phyloP scores from a whole-genome alignment of 2,329 filamentous ascomycete species.

The Leptographium wingfieldii region DNA sequence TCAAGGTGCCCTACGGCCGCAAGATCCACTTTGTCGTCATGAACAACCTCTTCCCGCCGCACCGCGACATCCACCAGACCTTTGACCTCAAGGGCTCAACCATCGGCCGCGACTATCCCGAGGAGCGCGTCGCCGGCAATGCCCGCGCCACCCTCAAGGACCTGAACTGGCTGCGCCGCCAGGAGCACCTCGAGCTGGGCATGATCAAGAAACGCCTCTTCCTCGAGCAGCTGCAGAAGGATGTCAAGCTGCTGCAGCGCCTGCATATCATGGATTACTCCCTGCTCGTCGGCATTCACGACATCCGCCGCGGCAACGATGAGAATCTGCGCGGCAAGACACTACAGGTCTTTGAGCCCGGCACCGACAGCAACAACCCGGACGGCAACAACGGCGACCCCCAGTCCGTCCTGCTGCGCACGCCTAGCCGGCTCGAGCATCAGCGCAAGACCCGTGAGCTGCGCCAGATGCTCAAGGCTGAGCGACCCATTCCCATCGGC shows the following conservation, averaged over 20 bases:
- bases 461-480: constrained; percentile 80
- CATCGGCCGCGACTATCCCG: constrained; percentile 78
- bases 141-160: constrained; percentile 91
- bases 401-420: constrained; percentile 62
- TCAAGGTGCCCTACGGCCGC: constrained; percentile 95
- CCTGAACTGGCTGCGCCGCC: constrained; percentile 84
- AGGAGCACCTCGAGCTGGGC: constrained; percentile 77
- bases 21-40: constrained; percentile 99
- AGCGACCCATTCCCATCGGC: constrained; percentile 87
- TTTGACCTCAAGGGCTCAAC: constrained; percentile 97
- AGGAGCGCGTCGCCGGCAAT: constrained; percentile 78
- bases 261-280: constrained; percentile 99
- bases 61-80: constrained; percentile 92
- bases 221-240: constrained; percentile 73
- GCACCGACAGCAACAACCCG: constrained; percentile 45
- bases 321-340: constrained; percentile 87
- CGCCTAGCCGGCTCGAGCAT: constrained; percentile 86
- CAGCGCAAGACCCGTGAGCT: constrained; percentile 83
- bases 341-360: constrained; percentile 85
- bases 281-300: constrained; percentile 85
- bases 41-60: constrained; percentile 98
- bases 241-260: constrained; percentile 75
- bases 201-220: constrained; percentile 80
- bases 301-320: constrained; percentile 80
- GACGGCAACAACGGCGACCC: constrained; percentile 36